Base-by-base conservation (phyloP, 768 basidiomycete species). In the Leccinum obscurum region DNA sequence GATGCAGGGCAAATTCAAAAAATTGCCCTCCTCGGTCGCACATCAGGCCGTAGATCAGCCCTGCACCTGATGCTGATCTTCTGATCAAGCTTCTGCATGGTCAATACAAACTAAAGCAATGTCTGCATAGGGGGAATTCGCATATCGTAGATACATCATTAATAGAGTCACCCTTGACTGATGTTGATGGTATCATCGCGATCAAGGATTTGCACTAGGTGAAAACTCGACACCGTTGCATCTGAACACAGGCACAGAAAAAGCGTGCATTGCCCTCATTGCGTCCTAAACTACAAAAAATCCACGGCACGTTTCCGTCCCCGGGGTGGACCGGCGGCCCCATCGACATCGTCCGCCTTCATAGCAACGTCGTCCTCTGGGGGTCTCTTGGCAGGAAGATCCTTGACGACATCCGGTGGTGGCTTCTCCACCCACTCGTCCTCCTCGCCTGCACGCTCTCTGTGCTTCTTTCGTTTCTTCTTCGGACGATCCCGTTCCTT, bases 1-100 rank as follows among this genome's bases (percentile, higher is more conserved):
- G 93, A 86, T 95, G 87, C 93, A 95, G 74, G 92, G 85, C 1
- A 89, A 88, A 69, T 93, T 93, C 69, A 78, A 79, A 60, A 91
- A 88, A 52, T 10, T 57, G 22, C 20, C 66, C 0, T 20, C 28
- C 9, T 8, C 14, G 20, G 41, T 44, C n/a, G 34, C 22, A 30
- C 14, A 20, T 14, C 52, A 32, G 6, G 6, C 22, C 9, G 17
- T 53, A 32, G 54, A 54, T 15, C 48, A 44, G 9, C 9, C 26
- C 14, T 32, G n/a, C 34, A 15, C 14, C n/a, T 58, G 30, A 64
- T 50, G 24, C 10, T 50, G 30, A 11, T 32, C 14, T 44, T 26
- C 39, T 54, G 30, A 41, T 13, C n/a, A 37, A 15, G 6, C 44
- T 7, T 52, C 24, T 17, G 1, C 6, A 13, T 34, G 22, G 20